A percentile compares a stretch with the other conserved stretches of the same genome.
phyloP scores from a whole-genome alignment of 768 basidiomycete genomes.

The Lentinus brumalis region DNA sequence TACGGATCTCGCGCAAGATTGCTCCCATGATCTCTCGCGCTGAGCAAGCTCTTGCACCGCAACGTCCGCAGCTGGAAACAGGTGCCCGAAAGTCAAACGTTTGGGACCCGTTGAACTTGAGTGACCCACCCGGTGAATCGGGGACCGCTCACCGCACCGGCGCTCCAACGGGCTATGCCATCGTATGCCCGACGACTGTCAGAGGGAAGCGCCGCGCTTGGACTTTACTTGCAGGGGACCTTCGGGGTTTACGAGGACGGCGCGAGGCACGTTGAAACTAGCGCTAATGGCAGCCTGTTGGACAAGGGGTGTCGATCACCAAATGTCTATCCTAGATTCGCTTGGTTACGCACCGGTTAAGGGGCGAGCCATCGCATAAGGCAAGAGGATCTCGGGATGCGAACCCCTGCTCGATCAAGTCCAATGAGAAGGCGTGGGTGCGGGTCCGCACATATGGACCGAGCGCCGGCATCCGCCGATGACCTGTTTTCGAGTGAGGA shows the following conservation, averaged over 20 bases:
- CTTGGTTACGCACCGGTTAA: constrained; percentile 3
- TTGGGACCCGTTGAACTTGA: neutral
- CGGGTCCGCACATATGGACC: constrained; percentile 4
- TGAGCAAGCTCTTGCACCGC: neutral
- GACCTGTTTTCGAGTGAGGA: neutral
- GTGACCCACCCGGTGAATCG: neutral
- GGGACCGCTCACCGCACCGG: neutral
- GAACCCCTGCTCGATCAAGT: too few relatives aligned
- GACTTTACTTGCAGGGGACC: neutral
- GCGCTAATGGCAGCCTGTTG: neutral
- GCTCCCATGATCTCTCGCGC: neutral
- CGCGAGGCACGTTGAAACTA: neutral
- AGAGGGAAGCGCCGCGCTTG: neutral
- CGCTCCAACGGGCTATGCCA: neutral
- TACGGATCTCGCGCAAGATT: neutral
- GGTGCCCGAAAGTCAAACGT: neutral
- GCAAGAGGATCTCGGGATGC: too few relatives aligned
- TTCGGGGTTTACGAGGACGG: neutral
- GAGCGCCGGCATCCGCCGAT: constrained; percentile 11
- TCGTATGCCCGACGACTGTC: neutral
- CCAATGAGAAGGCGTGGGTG: constrained; percentile 4
- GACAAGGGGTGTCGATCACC: constrained; percentile 3
- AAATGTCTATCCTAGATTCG: constrained; percentile 7
- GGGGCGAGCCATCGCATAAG: neutral
- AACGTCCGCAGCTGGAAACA: neutral